Percentiles rank a stretch among this genome's conserved stretches.
These are phyloP conservation scores for Suhomyces terraborum DNA, from an alignment of 1,139 yeast genomes.

Conservation along the genomic window DNA sequence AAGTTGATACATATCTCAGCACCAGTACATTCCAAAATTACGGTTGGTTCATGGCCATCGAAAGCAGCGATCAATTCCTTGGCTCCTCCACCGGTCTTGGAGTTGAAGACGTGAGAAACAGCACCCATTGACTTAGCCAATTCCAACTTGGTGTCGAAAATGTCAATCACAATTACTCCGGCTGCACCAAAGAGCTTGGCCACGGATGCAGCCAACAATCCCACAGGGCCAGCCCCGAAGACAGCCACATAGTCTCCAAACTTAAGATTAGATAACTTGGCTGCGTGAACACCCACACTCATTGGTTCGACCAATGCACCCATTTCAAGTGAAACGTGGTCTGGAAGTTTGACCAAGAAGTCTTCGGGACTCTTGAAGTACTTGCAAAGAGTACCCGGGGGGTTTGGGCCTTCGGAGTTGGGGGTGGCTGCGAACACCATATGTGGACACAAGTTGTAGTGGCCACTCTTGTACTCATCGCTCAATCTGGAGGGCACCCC, in stretches of 20 bases:
- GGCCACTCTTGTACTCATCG: constrained; percentile 72
- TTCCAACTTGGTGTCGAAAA: constrained; percentile 58
- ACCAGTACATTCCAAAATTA: constrained; percentile 74
- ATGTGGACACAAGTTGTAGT: constrained; percentile 77
- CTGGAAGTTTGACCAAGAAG: constrained; percentile 78
- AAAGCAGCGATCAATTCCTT: constrained; percentile 44
- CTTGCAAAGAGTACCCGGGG: constrained; percentile 72
- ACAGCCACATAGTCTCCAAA: constrained; percentile 78
- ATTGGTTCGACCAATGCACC: constrained; percentile 91
- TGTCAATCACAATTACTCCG: constrained; percentile 64
- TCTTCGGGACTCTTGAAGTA: constrained; percentile 81
- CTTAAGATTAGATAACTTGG: constrained; percentile 63
- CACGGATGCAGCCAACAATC: constrained; percentile 74
- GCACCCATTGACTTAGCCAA: constrained; percentile 59
- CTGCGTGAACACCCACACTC: constrained; percentile 83
- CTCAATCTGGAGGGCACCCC: constrained; percentile 77
- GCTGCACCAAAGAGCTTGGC: constrained; percentile 85
- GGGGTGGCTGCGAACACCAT: constrained; percentile 92
- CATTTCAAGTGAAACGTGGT: constrained; percentile 72
- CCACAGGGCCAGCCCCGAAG: constrained; percentile 95
- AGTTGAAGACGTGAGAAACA: constrained; percentile 63
- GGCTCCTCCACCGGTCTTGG: constrained; percentile 44
- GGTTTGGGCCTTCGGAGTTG: constrained; percentile 43
- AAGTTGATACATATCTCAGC: constrained; percentile 67
- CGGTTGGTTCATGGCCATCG: constrained; percentile 51